A percentile compares a stretch with the other conserved stretches of the same genome.
These are phyloP conservation scores for Coniochaeta sp. DNA, from an alignment of 2,329 filamentous ascomycete genomes.

Conservation along the genomic window DNA sequence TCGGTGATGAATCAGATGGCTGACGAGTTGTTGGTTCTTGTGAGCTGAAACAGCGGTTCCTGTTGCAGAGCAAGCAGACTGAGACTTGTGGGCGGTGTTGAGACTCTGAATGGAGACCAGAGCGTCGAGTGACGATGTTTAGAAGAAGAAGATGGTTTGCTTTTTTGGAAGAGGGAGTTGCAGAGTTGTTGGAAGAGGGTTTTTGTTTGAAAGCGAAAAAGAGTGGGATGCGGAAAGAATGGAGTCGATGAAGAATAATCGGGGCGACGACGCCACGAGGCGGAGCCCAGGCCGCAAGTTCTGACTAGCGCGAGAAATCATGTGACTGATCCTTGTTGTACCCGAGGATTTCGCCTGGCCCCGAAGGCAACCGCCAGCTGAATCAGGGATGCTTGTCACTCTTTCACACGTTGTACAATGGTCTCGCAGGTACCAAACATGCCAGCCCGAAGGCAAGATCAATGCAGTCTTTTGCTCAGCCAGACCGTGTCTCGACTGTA, in stretches of 20 bases:
- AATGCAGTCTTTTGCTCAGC: no score
- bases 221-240: constrained; percentile 3
- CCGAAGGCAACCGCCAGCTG: no score
- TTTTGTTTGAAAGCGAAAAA: background rate
- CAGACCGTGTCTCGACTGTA: no score
- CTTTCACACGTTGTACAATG: no score
- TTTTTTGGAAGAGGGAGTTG: background rate
- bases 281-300: background rate
- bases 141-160: background rate
- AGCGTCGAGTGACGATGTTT: background rate
- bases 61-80: constrained; percentile 1
- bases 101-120: background rate
- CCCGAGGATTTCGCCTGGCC: no score
- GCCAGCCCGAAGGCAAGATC: no score
- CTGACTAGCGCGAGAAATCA: background rate
- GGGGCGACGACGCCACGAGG: constrained; percentile 1
- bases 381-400: no score
- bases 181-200: constrained; percentile 1
- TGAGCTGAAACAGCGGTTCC: background rate
- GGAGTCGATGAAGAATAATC: constrained; percentile 2
- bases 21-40: background rate
- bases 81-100: background rate
- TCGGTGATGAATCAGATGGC: background rate
- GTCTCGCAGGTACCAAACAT: no score
- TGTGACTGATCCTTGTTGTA: background rate